phyloP scores from a whole-genome alignment of 192 early-diverging fungal genomes.

The Podila epicladia region DNA sequence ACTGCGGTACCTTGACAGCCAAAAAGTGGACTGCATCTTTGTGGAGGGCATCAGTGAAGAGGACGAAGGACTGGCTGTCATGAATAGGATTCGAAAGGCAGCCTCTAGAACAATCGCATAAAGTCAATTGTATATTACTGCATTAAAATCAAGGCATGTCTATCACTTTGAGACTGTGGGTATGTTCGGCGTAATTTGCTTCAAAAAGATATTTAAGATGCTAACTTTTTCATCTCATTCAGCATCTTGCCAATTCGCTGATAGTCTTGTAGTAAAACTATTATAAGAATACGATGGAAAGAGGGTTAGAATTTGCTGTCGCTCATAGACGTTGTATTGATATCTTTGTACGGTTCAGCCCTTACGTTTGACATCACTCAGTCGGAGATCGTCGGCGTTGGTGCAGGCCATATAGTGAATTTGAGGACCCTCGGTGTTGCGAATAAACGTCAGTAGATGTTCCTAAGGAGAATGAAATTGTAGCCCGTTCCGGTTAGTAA shows the following conservation, averaged over 20 bases:
- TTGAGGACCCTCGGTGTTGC: slow-evolving; percentile 21
- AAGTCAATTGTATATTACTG: not conserved
- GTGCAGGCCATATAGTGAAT: slow-evolving; percentile 46
- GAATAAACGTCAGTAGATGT: not conserved
- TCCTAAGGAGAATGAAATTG: not conserved
- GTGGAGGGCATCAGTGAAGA: slow-evolving; percentile 92
- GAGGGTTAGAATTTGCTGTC: not conserved
- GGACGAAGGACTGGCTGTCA: slow-evolving; percentile 93
- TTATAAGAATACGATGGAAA: not conserved
- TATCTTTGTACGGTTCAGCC: not conserved
- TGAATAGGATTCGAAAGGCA: slow-evolving; percentile 95
- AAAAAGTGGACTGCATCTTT: slow-evolving; percentile 76
- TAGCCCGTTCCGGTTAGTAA: not conserved
- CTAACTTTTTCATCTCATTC: slow-evolving; percentile 20
- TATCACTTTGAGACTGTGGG: not conserved
- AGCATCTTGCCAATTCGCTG: slow-evolving; percentile 45
- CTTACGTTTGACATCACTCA: slow-evolving; percentile 37
- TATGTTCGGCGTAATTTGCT: not conserved
- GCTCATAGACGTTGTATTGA: not conserved
- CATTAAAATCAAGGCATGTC: not conserved
- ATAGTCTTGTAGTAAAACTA: slow-evolving; percentile 37
- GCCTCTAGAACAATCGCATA: slow-evolving; percentile 67
- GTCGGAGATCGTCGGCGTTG: slow-evolving; percentile 27
- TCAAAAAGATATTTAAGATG: not conserved
- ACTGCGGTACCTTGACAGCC: slow-evolving; percentile 80